These are phyloP conservation scores for Neurospora sp. DNA, from an alignment of 495 filamentous ascomycete species.

Conservation along the genomic window DNA sequence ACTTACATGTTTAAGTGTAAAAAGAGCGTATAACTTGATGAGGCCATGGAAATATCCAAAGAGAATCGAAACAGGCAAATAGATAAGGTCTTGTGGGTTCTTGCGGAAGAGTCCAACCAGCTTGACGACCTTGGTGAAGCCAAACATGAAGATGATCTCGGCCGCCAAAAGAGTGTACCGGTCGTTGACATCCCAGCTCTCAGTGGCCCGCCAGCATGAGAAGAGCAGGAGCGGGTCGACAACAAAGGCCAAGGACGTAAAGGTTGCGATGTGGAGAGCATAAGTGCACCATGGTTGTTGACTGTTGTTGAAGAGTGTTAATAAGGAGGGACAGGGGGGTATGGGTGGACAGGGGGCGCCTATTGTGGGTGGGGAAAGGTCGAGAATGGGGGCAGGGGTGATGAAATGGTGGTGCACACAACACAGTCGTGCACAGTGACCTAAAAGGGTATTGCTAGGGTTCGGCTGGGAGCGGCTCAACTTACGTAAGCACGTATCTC, in stretches of 20 bases:
- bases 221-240: slow-evolving; percentile 53
- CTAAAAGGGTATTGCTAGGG: background rate
- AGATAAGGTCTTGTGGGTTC: slow-evolving; percentile 57
- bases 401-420: background rate
- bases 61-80: slow-evolving; percentile 61
- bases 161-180: slow-evolving; percentile 36
- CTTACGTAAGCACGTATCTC: slow-evolving; percentile 58
- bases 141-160: slow-evolving; percentile 41
- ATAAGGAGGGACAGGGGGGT: background rate
- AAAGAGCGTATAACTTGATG: slow-evolving; percentile 66
- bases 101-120: slow-evolving; percentile 61
- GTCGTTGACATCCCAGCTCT: slow-evolving; percentile 29
- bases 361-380: background rate
- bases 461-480: slow-evolving; percentile 11
- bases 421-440: background rate
- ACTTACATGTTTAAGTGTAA: slow-evolving; percentile 61
- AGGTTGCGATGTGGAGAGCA: slow-evolving; percentile 62
- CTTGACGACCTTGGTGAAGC: slow-evolving; percentile 67
- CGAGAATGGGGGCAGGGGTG: background rate
- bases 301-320: slow-evolving; percentile 25
- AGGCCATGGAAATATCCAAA: slow-evolving; percentile 71
- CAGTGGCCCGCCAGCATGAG: slow-evolving; percentile 41
- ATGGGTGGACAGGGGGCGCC: background rate
- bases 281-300: slow-evolving; percentile 68
- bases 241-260: slow-evolving; percentile 58